Conservation (phyloP, 2,329 filamentous ascomycete species). For the Thielaviopsis punctulata region DNA sequence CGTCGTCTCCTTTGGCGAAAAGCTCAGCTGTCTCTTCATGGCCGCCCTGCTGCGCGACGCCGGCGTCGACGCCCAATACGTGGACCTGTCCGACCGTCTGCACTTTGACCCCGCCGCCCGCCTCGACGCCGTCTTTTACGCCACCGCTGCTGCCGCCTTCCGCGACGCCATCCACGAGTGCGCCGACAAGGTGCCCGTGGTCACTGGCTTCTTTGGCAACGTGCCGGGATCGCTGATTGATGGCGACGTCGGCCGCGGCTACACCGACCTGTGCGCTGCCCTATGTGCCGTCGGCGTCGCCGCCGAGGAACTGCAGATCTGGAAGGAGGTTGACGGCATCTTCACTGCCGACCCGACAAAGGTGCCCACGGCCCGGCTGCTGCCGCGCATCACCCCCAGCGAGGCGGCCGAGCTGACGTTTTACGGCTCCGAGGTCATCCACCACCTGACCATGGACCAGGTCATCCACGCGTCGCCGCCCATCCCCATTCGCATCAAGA, state of each 20-base stretch:
- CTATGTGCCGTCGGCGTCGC: constrained; percentile 76
- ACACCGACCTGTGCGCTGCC: constrained; percentile 90
- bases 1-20: constrained; percentile 89
- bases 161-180: constrained; percentile 48
- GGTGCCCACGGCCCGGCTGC: constrained; percentile 81
- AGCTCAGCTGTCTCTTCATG: constrained; percentile 87
- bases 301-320: constrained; percentile 83
- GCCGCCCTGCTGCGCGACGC: constrained; percentile 64
- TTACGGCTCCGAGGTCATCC: constrained; percentile 90
- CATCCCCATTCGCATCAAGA: constrained; percentile 80
- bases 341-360: constrained; percentile 74
- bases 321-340: constrained; percentile 98
- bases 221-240: constrained; percentile 83
- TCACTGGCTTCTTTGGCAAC: constrained; percentile 89
- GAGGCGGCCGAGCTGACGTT: constrained; percentile 94
- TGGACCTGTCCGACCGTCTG: constrained; percentile 74
- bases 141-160: constrained; percentile 42
- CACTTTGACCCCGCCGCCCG: constrained; percentile 43
- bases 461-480: constrained; percentile 62
- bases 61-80: constrained; percentile 72
- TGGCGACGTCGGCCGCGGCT: constrained; percentile 78
- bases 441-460: constrained; percentile 98
- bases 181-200: constrained; percentile 51
- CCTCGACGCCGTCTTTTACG: constrained; percentile 54
- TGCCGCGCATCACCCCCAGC: constrained; percentile 75